Conservation (phyloP, 305 asterid species). For the Fraxinus floribunda region DNA sequence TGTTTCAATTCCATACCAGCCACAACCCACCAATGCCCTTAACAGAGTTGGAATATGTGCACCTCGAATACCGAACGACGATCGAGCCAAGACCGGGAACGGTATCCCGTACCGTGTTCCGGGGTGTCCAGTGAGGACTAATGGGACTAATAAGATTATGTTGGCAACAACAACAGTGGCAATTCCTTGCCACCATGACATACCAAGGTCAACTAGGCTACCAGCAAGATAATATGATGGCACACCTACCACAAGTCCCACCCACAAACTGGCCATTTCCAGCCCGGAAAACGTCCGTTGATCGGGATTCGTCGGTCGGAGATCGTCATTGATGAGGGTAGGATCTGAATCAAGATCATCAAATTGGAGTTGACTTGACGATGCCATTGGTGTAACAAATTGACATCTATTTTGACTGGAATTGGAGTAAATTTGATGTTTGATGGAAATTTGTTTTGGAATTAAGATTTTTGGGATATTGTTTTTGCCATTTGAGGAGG, state of each 20-base stretch:
- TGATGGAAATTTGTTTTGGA: neutral
- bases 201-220: slow-evolving; percentile 83
- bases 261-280: slow-evolving; percentile 82
- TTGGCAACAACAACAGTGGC: slow-evolving; percentile 83
- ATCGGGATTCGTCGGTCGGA: slow-evolving; percentile 54
- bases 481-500: slow-evolving; percentile 26
- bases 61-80: slow-evolving; percentile 74
- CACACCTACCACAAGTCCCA: slow-evolving; percentile 82
- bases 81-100: slow-evolving; percentile 75
- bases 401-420: slow-evolving; percentile 13
- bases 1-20: slow-evolving; percentile 93
- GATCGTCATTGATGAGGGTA: slow-evolving; percentile 69
- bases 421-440: neutral
- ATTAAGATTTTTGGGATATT: neutral
- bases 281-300: slow-evolving; percentile 60
- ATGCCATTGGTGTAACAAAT: slow-evolving; percentile 37
- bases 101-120: slow-evolving; percentile 82
- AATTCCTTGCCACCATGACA: slow-evolving; percentile 98
- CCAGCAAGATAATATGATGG: slow-evolving; percentile 91
- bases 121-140: slow-evolving; percentile 72
- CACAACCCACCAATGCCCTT: slow-evolving; percentile 76
- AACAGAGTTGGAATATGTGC: slow-evolving; percentile 82
- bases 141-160: slow-evolving; percentile 49
- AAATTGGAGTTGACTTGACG: slow-evolving; percentile 26
- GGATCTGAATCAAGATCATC: slow-evolving; percentile 46